Conservation (phyloP, 2,329 filamentous ascomycete species). For the Claviceps arundinis region DNA sequence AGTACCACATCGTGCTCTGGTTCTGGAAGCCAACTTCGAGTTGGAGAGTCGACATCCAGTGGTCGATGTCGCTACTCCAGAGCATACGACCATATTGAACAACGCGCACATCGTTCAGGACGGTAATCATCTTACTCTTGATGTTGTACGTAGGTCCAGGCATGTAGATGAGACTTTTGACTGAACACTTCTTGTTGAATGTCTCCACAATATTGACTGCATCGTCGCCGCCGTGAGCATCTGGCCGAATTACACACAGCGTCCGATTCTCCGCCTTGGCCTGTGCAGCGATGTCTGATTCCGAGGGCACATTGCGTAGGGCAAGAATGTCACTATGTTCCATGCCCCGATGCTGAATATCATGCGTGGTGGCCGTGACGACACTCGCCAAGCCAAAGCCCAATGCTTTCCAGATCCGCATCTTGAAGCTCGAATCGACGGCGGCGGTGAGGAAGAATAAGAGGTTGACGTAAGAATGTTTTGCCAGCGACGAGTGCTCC, state of each 20-base stretch:
- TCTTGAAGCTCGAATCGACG: not conserved
- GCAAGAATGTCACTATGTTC: conserved; percentile 1
- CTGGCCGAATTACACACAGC: conserved; percentile 17
- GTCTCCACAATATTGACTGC: conserved; percentile 18
- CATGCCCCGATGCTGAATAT: conserved; percentile 1
- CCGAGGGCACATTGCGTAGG: not conserved
- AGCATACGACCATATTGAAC: conserved; percentile 26
- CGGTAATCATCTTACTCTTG: conserved; percentile 21
- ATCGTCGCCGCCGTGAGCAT: conserved; percentile 16
- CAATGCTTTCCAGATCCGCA: not conserved
- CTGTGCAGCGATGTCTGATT: not conserved
- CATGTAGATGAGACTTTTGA: conserved; percentile 18
- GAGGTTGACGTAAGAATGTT: not conserved
- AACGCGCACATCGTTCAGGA: conserved; percentile 26
- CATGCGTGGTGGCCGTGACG: not conserved
- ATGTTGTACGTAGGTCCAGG: conserved; percentile 22
- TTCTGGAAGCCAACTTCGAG: conserved; percentile 41
- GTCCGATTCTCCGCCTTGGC: conserved; percentile 12
- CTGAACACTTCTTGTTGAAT: conserved; percentile 18
- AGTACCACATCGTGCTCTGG: conserved; percentile 38
- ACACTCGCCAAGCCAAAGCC: not conserved
- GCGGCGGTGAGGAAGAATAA: not conserved
- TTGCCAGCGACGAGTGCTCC: not conserved
- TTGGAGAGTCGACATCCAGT: conserved; percentile 35
- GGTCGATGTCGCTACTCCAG: conserved; percentile 32